Base-by-base conservation (phyloP, 495 filamentous ascomycete species). In the Tuber borchii region DNA sequence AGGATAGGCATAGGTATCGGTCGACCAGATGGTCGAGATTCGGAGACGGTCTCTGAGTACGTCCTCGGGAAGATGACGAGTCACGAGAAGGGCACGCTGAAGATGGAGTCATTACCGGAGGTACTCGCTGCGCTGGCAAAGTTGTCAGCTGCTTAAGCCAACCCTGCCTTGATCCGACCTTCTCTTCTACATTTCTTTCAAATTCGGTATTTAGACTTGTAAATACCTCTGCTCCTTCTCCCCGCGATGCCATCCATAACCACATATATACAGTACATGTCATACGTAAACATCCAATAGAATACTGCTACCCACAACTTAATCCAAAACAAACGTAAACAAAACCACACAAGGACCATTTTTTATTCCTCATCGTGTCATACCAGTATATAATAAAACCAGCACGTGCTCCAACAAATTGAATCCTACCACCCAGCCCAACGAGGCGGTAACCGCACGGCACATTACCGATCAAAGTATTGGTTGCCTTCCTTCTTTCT, bases 1-100 rank as follows among this genome's bases (percentile, higher is more conserved):
- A 40, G 76, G 39, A 85, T 93, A 76, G 90, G 90, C 0, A 83
- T 93, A 20, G 91, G 91, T 0, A 93, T 94, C 85, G 92, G 92
- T 51, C 83, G 91, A 51, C 91, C 91, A 3, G 84, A 83, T 75
- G 89, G 87, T 76, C 86, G 90, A 75, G 88, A 90, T 44, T 84
- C 86, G 46, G 82, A 81, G 46, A 87, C 85, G 37, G 90, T 93
- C 19, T 85, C 89, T 46, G 83, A 86, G n/a, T 93, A 92, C 85
- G 92, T 93, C 20, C 80, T 94, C 70, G 85, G 85, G 79, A 88
- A 89, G 83, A 90, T 93, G 88, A 88, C 78, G 56, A 73, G 70
- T 17, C 76, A 39, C 61, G 91, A 93, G 83, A 81, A 85, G 83
- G 83, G 80, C 42, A 22, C 73, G n/a, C 70, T 82, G 20, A 74